Evolutionary conservation across 1,284 basidiomycete genomes (phyloP), one percentile per base, ranked within the genome.

Genomic region (Veloboletus limbatus): DNA sequence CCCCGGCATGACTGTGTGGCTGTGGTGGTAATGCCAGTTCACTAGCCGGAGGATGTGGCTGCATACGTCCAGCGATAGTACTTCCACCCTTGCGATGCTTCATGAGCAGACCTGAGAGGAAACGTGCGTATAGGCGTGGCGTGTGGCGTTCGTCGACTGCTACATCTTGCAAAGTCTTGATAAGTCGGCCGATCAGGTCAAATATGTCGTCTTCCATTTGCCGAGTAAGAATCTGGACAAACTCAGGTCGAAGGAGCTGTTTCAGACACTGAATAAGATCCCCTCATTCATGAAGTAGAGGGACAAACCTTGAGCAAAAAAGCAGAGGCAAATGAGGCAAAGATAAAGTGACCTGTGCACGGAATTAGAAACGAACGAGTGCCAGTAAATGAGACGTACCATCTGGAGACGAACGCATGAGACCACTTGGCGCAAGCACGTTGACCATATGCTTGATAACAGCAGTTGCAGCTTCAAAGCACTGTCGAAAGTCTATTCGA

Each of bases 91-190:
- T 77, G 25, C 82, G 79, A 61, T 88, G 80, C 49, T 76, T 79
- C 24, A 79, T 76, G 22, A 90, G 69, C 9, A 90, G 69, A 21
- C 80, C 73, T 0, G 82, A 79, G 2, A 91, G 74, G 74, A 91
- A 91, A 11, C 86, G 81, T 6, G 88, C 85, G 59, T 90, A 89
- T 27, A 91, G 69, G 54, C 81, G 85, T 1, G 88, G 88, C 0
- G 85, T 89, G 58, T 91, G 88, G 10, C 83, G 78, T 52, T 89
- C 86, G 58, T 91, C 88, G 48, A 91, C 87, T 11, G 88, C 82
- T 38, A 90, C 81, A 44, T 85, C 79, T n/a, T 78, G 76, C 40
- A 89, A 67, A 0, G 78, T 82, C 45, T 81, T 77, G 52, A 90
- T 87, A n/a, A 91, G 72, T 14, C 78, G 76, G 26, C 78, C 75